phyloP scores from a whole-genome alignment of 2,329 filamentous ascomycete genomes.

The Akanthomyces uredinophilus region DNA sequence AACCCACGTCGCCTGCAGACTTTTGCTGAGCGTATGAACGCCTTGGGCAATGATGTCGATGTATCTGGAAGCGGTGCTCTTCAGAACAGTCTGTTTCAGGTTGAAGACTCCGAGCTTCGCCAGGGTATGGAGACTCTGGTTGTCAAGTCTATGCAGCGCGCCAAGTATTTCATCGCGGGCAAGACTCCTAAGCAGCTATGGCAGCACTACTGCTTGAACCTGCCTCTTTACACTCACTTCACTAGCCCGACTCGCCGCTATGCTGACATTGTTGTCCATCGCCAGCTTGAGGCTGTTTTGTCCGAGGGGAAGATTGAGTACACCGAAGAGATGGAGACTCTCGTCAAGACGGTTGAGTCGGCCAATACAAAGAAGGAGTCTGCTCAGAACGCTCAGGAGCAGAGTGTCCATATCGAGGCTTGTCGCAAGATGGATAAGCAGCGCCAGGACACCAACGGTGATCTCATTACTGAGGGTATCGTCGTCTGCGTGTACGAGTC shows the following conservation, averaged over 20 bases:
- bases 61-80: constrained; percentile 82
- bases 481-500: constrained; percentile 98
- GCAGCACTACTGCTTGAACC: constrained; percentile 86
- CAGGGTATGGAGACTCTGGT: constrained; percentile 98
- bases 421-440: constrained; percentile 95
- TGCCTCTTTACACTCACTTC: constrained; percentile 95
- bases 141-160: constrained; percentile 91
- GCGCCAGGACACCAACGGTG: constrained; percentile 78
- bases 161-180: constrained; percentile 87
- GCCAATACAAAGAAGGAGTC: constrained; percentile 99
- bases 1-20: constrained; percentile 85
- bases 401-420: constrained; percentile 97
- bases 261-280: constrained; percentile 90
- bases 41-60: constrained; percentile 85
- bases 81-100: constrained; percentile 91
- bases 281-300: constrained; percentile 82
- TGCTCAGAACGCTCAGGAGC: constrained; percentile 93
- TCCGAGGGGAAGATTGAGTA: constrained; percentile 80
- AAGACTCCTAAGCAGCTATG: constrained; percentile 73
- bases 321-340: constrained; percentile 77
- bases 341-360: constrained; percentile 88
- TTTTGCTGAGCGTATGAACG: constrained; percentile 88
- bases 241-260: constrained; percentile 93
- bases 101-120: constrained; percentile 81
- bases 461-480: constrained; percentile 92